phyloP scores from a whole-genome alignment of 768 basidiomycete genomes.

The Coprinopsis sp. region DNA sequence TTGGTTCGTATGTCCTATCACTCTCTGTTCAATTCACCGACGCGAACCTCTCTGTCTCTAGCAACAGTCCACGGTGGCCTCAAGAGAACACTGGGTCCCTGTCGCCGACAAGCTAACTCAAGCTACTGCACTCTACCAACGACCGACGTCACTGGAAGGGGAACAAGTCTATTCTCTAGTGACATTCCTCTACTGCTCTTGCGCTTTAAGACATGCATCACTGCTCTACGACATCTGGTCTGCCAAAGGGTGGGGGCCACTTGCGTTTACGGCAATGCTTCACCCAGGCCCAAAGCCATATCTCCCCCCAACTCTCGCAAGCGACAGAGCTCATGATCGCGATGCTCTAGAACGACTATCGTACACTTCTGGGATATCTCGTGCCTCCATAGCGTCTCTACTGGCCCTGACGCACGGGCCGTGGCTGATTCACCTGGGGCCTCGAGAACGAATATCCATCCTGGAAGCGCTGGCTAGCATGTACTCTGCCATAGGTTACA shows the following conservation, averaged over 20 bases:
- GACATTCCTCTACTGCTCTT: constrained; percentile 60
- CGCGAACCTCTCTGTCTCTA: constrained; percentile 22
- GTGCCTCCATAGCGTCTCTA: constrained; percentile 58
- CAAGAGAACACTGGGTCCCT: constrained; percentile 73
- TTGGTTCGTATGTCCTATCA: constrained; percentile 44
- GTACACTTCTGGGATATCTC: constrained; percentile 62
- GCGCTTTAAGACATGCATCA: constrained; percentile 68
- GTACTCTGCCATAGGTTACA: constrained; percentile 78
- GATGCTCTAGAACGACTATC: constrained; percentile 62
- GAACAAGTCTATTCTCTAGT: constrained; percentile 59
- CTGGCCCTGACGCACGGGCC: constrained; percentile 81
- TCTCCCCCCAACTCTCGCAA: constrained; percentile 54
- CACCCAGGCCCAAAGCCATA: constrained; percentile 57
- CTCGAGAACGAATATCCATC: constrained; percentile 67
- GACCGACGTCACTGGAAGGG: constrained; percentile 48
- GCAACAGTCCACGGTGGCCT: constrained; percentile 49
- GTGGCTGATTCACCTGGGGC: constrained; percentile 77
- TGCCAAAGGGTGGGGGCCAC: constrained; percentile 82
- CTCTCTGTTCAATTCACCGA: background rate
- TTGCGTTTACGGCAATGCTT: constrained; percentile 72
- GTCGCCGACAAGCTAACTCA: constrained; percentile 71
- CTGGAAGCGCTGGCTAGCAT: constrained; percentile 69
- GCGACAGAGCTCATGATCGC: constrained; percentile 40
- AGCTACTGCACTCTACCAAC: constrained; percentile 58
- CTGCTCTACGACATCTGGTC: constrained; percentile 79